phyloP scores from a whole-genome alignment of 371 early-diverging fungal species.

The Mucor indicus region DNA sequence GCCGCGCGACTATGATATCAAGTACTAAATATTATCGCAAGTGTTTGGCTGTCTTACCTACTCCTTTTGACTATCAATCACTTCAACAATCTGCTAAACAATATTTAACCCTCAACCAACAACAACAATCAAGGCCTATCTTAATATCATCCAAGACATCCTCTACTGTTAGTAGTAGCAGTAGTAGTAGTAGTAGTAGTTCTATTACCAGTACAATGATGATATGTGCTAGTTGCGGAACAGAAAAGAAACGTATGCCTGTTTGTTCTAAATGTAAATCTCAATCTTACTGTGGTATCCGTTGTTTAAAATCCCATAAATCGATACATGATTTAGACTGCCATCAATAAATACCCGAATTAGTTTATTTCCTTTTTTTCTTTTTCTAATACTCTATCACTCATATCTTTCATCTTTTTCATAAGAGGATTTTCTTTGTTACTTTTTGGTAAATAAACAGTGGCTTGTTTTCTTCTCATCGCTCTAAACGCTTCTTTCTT shows the following conservation, averaged over 20 bases:
- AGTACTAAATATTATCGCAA: constrained; percentile 27
- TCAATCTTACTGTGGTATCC: constrained; percentile 31
- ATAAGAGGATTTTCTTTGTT: constrained; percentile 3
- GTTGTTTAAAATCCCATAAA: constrained; percentile 31
- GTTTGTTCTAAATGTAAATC: constrained; percentile 43
- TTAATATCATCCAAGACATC: constrained; percentile 26
- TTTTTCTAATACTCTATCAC: too few species aligned
- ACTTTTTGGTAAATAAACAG: constrained; percentile 1
- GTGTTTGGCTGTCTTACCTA: constrained; percentile 25
- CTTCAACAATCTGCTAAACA: constrained; percentile 20
- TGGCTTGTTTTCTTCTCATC: constrained; percentile 22
- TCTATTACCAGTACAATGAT: constrained; percentile 16
- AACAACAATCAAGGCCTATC: constrained; percentile 3
- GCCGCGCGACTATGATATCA: constrained; percentile 18
- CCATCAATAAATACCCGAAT: too few species aligned
- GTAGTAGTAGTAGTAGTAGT: too few species aligned
- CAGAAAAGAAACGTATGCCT: constrained; percentile 42
- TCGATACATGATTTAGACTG: constrained; percentile 18
- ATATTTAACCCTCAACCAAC: constrained; percentile 16
- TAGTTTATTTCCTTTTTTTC: too few species aligned
- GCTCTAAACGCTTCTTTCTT: constrained; percentile 7
- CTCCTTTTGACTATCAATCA: neutral
- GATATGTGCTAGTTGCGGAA: constrained; percentile 37
- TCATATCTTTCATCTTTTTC: constrained; percentile 11
- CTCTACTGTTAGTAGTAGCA: too few species aligned